Conservation (phyloP, 2,329 filamentous ascomycete species). For the Monosporascus sp. region DNA sequence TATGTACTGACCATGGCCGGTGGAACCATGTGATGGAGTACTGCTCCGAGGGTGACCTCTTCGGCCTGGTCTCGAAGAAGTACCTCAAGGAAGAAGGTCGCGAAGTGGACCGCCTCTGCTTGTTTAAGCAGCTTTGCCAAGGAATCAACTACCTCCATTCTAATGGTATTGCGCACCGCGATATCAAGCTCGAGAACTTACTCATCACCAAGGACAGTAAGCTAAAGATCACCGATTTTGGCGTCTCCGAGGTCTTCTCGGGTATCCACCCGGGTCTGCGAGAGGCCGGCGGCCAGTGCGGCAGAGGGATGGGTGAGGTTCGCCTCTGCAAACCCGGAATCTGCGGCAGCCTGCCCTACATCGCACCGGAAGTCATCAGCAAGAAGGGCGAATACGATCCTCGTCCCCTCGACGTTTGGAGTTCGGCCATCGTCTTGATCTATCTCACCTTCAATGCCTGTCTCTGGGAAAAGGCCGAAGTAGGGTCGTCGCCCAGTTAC, state of each 20-base stretch:
- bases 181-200: conserved; percentile 86
- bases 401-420: conserved; percentile 79
- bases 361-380: conserved; percentile 75
- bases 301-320: conserved; percentile 64
- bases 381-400: conserved; percentile 66
- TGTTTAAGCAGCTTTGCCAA: conserved; percentile 85
- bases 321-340: conserved; percentile 73
- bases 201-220: conserved; percentile 74
- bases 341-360: conserved; percentile 81
- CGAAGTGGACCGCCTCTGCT: conserved; percentile 66
- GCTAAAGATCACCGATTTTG: conserved; percentile 89
- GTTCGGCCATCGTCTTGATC: conserved; percentile 76
- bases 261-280: conserved; percentile 76
- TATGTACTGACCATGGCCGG: conserved; percentile 68
- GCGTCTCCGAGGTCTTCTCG: conserved; percentile 79
- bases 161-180: conserved; percentile 82
- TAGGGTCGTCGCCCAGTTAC: conserved; percentile 44
- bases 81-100: conserved; percentile 62
- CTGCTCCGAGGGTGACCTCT: conserved; percentile 77
- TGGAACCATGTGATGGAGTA: conserved; percentile 96
- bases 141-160: conserved; percentile 77
- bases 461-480: conserved; percentile 67
- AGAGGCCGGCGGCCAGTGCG: conserved; percentile 67
- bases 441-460: conserved; percentile 67
- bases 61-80: conserved; percentile 65